These are phyloP conservation scores for Gyromitra esculenta DNA, from an alignment of 2,329 filamentous ascomycete genomes.

Conservation along the genomic window DNA sequence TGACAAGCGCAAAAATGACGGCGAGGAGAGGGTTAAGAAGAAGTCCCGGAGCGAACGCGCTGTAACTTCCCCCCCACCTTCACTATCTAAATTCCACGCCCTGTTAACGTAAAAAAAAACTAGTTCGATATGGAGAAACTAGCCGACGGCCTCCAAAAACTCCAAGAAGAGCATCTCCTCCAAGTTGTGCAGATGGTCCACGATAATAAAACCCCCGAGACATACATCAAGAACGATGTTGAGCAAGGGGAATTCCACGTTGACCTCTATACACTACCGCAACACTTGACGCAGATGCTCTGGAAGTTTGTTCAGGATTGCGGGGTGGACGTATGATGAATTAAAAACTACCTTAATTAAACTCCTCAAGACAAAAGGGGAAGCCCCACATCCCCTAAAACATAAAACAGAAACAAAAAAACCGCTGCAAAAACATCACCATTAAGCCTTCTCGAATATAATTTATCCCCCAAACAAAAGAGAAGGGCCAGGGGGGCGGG, in stretches of 20 bases:
- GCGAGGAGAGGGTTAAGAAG: slow-evolving; percentile 76
- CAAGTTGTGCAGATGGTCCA: slow-evolving; percentile 98
- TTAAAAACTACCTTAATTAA: slow-evolving; percentile 24
- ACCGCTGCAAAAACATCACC: not conserved
- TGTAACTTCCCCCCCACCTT: slow-evolving; percentile 58
- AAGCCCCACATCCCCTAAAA: not conserved
- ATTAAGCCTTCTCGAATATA: not conserved
- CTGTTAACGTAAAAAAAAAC: slow-evolving; percentile 1
- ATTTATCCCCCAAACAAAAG: not conserved
- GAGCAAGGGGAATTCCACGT: slow-evolving; percentile 98
- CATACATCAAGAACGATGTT: slow-evolving; percentile 96
- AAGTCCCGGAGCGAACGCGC: slow-evolving; percentile 74
- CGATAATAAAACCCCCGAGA: slow-evolving; percentile 92
- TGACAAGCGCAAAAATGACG: slow-evolving; percentile 68
- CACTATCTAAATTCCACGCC: not conserved
- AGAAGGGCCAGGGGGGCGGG: too few relatives aligned
- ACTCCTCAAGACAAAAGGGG: slow-evolving; percentile 14
- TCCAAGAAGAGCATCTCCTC: slow-evolving; percentile 90
- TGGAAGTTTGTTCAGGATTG: slow-evolving; percentile 69
- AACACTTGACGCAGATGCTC: slow-evolving; percentile 86
- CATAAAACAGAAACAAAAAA: slow-evolving; percentile 41
- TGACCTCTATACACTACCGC: slow-evolving; percentile 96
- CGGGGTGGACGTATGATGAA: slow-evolving; percentile 50
- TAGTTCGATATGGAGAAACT: slow-evolving; percentile 94
- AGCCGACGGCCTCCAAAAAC: slow-evolving; percentile 86